phyloP scores from a whole-genome alignment of 1,284 basidiomycete species.

The Rhodotorula sp. region DNA sequence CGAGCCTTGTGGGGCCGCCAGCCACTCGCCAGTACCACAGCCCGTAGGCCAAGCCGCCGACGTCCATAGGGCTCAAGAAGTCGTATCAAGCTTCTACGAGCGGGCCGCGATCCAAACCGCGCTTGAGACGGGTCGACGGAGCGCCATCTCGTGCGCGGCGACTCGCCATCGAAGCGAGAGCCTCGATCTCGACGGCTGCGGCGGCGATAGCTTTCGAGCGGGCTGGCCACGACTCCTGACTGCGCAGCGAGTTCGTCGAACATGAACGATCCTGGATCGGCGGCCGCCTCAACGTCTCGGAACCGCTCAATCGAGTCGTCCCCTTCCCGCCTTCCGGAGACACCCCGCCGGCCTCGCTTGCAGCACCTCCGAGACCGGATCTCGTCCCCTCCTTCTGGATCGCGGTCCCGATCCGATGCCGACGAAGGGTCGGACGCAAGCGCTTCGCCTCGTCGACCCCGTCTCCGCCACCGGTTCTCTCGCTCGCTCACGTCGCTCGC shows the following conservation, averaged over 20 bases:
- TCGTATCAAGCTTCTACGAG: neutral
- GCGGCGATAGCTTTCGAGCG: no score
- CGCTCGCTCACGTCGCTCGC: conserved; percentile 7
- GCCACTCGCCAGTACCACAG: neutral
- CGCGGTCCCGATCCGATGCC: neutral
- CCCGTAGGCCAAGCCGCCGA: neutral
- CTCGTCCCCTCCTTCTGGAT: neutral
- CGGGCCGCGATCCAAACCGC: no score
- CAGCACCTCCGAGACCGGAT: neutral
- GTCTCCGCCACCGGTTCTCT: conserved; percentile 11
- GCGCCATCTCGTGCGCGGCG: no score
- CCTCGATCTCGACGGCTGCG: no score
- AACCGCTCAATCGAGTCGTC: neutral
- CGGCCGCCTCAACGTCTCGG: neutral
- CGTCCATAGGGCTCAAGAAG: accelerated
- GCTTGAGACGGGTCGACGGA: neutral
- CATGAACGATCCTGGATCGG: neutral
- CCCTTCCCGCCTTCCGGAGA: neutral
- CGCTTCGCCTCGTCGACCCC: neutral
- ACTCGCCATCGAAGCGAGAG: no score
- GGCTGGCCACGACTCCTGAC: no score
- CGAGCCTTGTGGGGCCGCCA: conserved; percentile 3
- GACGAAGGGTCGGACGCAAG: neutral
- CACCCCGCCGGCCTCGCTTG: neutral
- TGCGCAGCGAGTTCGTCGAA: neutral